Conservation (phyloP, 768 basidiomycete species). For the Lentinula sp. region DNA sequence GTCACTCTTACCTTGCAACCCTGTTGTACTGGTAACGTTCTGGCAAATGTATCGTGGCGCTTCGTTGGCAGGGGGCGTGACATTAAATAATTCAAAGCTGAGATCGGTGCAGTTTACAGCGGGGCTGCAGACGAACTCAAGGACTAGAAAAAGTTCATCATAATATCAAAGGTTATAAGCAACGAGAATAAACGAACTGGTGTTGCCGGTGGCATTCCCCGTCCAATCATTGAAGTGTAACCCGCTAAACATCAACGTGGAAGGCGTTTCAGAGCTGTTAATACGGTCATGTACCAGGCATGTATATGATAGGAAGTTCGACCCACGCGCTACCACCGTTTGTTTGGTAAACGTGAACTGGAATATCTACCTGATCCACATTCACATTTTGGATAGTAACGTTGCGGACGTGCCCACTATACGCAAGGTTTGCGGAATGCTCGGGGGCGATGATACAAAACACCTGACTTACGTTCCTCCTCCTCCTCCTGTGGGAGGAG, state of each 20-base stretch:
- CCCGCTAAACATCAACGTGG: conserved; percentile 39
- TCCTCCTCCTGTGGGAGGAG: conserved; percentile 51
- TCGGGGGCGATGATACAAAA: neutral
- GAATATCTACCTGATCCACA: conserved; percentile 40
- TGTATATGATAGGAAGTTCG: neutral
- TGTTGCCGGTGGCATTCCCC: conserved; percentile 38
- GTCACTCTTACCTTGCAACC: conserved; percentile 12
- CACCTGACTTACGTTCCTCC: conserved; percentile 34
- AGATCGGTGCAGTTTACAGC: conserved; percentile 41
- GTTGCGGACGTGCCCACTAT: conserved; percentile 18
- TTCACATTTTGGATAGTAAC: conserved; percentile 35
- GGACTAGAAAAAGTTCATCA: conserved; percentile 23
- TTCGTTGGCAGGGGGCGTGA: conserved; percentile 29
- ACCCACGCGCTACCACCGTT: conserved; percentile 40
- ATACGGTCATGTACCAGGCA: neutral
- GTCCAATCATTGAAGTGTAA: conserved; percentile 40
- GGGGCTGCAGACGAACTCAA: conserved; percentile 45
- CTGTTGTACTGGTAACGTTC: conserved; percentile 35
- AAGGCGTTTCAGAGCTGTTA: conserved; percentile 43
- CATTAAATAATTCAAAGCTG: conserved; percentile 32
- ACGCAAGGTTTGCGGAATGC: neutral
- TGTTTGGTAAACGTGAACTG: conserved; percentile 46
- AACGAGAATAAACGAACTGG: conserved; percentile 19
- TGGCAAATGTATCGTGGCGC: conserved; percentile 36
- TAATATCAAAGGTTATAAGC: neutral